Percentiles rank a stretch among this genome's conserved stretches.
phyloP scores from a whole-genome alignment of 2,329 filamentous ascomycete species.

The Arthrobotrys megalospora region DNA sequence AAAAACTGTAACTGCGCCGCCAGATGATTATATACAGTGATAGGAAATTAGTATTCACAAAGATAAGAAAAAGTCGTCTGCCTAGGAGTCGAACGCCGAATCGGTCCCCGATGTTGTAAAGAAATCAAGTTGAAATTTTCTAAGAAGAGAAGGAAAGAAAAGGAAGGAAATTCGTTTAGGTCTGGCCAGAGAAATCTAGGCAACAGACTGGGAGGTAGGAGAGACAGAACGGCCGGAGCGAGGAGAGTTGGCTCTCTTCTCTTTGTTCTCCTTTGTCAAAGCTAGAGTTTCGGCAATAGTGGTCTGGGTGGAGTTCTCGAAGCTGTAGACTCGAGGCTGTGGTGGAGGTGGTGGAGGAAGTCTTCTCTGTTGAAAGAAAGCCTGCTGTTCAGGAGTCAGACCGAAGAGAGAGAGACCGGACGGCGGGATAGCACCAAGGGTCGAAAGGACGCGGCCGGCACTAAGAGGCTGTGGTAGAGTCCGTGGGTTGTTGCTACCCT shows the following conservation, averaged over 20 bases:
- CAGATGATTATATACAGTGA: slow-evolving; percentile 31
- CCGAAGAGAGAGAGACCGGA: slow-evolving; percentile 57
- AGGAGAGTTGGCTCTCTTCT: slow-evolving; percentile 45
- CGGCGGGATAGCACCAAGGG: slow-evolving; percentile 50
- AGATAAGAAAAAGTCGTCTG: slow-evolving; percentile 17
- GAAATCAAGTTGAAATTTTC: background rate
- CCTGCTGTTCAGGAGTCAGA: slow-evolving; percentile 55
- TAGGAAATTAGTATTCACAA: slow-evolving; percentile 1
- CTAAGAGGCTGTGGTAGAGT: slow-evolving; percentile 52
- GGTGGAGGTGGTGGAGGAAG: slow-evolving; percentile 55
- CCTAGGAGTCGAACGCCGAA: slow-evolving; percentile 15
- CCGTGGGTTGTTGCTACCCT: slow-evolving; percentile 38
- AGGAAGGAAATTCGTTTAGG: slow-evolving; percentile 14
- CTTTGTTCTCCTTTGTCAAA: slow-evolving; percentile 36
- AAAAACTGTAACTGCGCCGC: slow-evolving; percentile 17
- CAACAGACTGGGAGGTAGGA: background rate
- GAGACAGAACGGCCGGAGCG: slow-evolving; percentile 19
- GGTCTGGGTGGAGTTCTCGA: slow-evolving; percentile 56
- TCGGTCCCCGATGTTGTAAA: background rate
- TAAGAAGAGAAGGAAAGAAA: background rate
- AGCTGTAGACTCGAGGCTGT: slow-evolving; percentile 54
- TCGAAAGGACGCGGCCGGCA: slow-evolving; percentile 49
- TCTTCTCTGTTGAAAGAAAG: slow-evolving; percentile 51
- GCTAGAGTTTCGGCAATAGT: slow-evolving; percentile 55
- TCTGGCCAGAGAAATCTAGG: background rate